Percentiles rank a stretch among this genome's conserved stretches.
These are phyloP conservation scores for Rhododendron vialii DNA, from an alignment of 148 eudicot genomes.

Conservation along the genomic window DNA sequence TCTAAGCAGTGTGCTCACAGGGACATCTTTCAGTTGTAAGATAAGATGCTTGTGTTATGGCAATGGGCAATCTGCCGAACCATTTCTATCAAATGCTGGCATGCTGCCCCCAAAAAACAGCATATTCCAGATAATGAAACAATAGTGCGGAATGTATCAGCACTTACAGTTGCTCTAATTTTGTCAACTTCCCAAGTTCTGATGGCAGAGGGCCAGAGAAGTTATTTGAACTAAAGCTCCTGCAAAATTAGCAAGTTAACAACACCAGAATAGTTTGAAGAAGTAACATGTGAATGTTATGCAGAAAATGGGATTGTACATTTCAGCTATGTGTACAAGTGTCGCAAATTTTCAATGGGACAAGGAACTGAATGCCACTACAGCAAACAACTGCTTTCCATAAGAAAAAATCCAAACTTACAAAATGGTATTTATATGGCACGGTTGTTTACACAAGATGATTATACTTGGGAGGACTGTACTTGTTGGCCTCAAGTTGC, in stretches of 20 bases:
- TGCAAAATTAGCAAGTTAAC: slow-evolving; percentile 23
- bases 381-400: background rate
- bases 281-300: background rate
- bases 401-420: background rate
- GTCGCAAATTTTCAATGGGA: background rate
- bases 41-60: background rate
- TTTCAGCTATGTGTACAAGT: background rate
- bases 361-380: background rate
- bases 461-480: background rate
- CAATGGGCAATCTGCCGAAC: background rate
- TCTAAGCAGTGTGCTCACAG: background rate
- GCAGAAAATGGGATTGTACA: background rate
- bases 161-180: slow-evolving; percentile 58
- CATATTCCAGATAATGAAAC: background rate
- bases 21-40: background rate
- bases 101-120: background rate
- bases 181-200: slow-evolving; percentile 57
- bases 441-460: background rate
- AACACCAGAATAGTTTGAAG: background rate
- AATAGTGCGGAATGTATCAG: background rate
- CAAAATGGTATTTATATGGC: background rate
- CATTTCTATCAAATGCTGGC: background rate
- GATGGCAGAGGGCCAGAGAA: slow-evolving; percentile 77
- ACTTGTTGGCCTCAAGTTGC: background rate
- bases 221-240: slow-evolving; percentile 49